Evolutionary conservation across 139 green algal species (phyloP).

Genomic region (Chlamydomonas applanata): DNA sequence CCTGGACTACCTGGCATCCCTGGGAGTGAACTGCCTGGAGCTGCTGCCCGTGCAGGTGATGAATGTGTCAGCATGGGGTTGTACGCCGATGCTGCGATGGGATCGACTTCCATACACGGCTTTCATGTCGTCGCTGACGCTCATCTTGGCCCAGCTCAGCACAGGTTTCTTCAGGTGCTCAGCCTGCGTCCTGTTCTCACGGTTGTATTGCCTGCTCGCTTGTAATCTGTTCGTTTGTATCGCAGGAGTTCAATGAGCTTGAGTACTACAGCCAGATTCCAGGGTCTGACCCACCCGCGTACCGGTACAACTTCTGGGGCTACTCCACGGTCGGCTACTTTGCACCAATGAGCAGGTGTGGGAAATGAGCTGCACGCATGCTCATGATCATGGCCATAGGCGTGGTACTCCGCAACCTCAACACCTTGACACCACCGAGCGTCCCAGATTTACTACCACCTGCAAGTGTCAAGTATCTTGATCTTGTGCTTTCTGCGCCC

Average conservation of each 20-base stretch:
- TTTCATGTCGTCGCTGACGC: too few relatives aligned
- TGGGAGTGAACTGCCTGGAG: conserved; percentile 96
- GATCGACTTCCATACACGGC: too few relatives aligned
- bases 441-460: not conserved
- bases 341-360: conserved; percentile 80
- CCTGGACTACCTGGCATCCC: conserved; percentile 86
- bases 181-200: not conserved
- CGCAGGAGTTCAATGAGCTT: conserved; percentile 96
- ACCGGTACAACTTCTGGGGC: conserved; percentile 95
- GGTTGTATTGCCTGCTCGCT: too few relatives aligned
- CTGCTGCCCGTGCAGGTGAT: conserved; percentile 83
- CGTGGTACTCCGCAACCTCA: too few relatives aligned
- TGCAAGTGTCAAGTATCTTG: not conserved
- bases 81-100: conserved; percentile 16
- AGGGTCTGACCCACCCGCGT: conserved; percentile 28
- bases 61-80: too few relatives aligned
- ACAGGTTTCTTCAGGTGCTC: too few relatives aligned
- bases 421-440: too few relatives aligned
- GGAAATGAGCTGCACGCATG: not conserved
- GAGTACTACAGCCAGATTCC: conserved; percentile 88
- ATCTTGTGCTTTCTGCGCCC: not conserved
- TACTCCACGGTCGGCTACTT: conserved; percentile 97
- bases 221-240: too few relatives aligned
- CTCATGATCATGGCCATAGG: too few relatives aligned
- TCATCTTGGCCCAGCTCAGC: too few relatives aligned